Conservation (phyloP, 331 rosid species). For the Cydonia oblonga region DNA sequence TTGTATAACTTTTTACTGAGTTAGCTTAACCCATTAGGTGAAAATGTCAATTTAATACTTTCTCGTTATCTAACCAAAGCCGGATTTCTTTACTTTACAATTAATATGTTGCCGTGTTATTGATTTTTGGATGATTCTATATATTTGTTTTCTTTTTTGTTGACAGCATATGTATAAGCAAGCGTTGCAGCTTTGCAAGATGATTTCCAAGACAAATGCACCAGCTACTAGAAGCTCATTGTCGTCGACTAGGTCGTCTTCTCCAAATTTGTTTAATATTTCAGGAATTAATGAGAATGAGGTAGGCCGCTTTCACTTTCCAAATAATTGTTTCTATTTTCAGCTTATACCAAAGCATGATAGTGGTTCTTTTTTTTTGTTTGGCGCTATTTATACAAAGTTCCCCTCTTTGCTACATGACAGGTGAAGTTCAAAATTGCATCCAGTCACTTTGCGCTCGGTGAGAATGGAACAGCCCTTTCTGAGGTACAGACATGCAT, state of each 20-base stretch:
- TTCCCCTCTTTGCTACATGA: not conserved
- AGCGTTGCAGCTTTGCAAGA: slow-evolving; percentile 75
- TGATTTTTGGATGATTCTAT: not conserved
- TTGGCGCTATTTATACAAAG: not conserved
- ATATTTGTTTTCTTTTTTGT: slow-evolving; percentile 8
- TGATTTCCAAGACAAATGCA: slow-evolving; percentile 55
- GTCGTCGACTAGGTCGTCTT: slow-evolving; percentile 68
- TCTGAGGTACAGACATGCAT: slow-evolving; percentile 45
- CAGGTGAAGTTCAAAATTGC: slow-evolving; percentile 96
- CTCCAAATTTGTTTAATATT: slow-evolving; percentile 71
- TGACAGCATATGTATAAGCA: slow-evolving; percentile 80
- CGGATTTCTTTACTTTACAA: not conserved
- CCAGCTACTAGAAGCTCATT: slow-evolving; percentile 54
- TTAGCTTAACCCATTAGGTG: not conserved
- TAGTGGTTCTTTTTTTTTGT: not conserved
- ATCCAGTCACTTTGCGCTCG: slow-evolving; percentile 58
- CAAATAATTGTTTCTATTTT: not conserved
- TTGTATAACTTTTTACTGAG: not conserved
- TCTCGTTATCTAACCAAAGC: not conserved
- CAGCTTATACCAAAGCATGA: slow-evolving; percentile 1
- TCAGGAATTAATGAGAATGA: slow-evolving; percentile 81
- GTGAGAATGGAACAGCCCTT: slow-evolving; percentile 76
- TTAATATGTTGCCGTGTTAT: not conserved
- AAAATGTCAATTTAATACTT: not conserved
- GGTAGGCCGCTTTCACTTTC: slow-evolving; percentile 35